These are phyloP conservation scores for Mortierella sp. DNA, from an alignment of 371 early-diverging fungal species.

Conservation along the genomic window DNA sequence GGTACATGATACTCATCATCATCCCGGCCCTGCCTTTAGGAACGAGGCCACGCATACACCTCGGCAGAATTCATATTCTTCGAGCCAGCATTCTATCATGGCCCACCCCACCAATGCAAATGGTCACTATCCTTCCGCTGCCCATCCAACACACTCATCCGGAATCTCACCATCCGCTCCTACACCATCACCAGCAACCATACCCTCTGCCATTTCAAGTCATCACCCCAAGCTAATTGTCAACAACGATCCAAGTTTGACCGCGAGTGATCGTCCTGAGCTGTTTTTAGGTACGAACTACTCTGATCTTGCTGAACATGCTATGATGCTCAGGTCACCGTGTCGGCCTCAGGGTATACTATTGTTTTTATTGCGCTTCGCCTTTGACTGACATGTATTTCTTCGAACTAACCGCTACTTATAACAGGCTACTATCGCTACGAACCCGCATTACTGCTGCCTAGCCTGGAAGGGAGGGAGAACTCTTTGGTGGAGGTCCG, in stretches of 20 bases:
- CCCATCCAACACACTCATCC: slow-evolving; percentile 9
- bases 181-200: not conserved
- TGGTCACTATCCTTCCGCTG: slow-evolving; percentile 18
- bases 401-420: not conserved
- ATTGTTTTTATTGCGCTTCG: too few relatives aligned
- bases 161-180: not conserved
- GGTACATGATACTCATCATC: slow-evolving; percentile 20
- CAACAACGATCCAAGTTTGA: slow-evolving; percentile 62
- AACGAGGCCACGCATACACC: slow-evolving; percentile 13
- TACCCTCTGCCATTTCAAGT: not conserved
- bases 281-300: slow-evolving; percentile 54
- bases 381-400: not conserved
- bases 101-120: slow-evolving; percentile 11
- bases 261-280: slow-evolving; percentile 58
- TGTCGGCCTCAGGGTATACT: too few relatives aligned
- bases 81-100: slow-evolving; percentile 19
- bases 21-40: slow-evolving; percentile 12
- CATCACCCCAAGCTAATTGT: slow-evolving; percentile 58
- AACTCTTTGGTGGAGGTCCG: slow-evolving; percentile 69
- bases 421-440: slow-evolving; percentile 61
- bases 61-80: slow-evolving; percentile 13
- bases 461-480: slow-evolving; percentile 59
- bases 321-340: too few relatives aligned
- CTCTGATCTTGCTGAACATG: not conserved
- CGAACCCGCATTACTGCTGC: slow-evolving; percentile 60